Base-by-base conservation (phyloP, 108 stramenopile genomes). In the Nitzschia putrida region DNA sequence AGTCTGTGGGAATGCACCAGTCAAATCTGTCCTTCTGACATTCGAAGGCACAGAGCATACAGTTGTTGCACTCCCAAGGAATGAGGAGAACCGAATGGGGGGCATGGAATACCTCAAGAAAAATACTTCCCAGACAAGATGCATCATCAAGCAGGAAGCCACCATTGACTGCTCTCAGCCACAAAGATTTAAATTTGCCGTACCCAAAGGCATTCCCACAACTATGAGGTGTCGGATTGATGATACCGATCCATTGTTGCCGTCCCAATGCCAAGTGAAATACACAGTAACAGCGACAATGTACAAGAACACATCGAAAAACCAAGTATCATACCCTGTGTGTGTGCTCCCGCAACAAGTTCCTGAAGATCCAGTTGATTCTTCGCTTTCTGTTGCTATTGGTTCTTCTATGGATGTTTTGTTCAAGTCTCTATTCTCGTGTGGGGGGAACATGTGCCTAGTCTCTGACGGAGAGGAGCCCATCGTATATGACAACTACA, bases 1-100 rank as follows among this genome's bases (percentile, higher is more conserved):
- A 44, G 18, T 55, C 3, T 9, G n/a, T 3, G 71, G 58, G 20
- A 8, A 41, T 8, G 14, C 43, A 10, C 61, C 56, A 1, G 24
- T 51, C 18, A 57, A 51, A 18, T 18, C 51, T 10, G 71, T 72
- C 10, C 7, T 41, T 6, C 8, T 72, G 2, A 37, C 54, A 3
- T 63, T 72, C 11, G 71, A 72, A 11, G 71, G 61, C 6, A 63
- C 57, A 23, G 71, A 72, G 53, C 54, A 61, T 34, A 50, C 71
- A 14, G 61, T 63, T 42, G 71, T 72, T 8, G 71, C 71, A 0
- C 34, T 63, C 16, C 53, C 43, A 34, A n/a, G 53, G 29, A 43
- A 1, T 38, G 18, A 13, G 9, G 61, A 54, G 1, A 50, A 63
- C 24, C 10, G 22, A 1, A 63, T 63, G 60, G 61, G 71, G 60